Conservation (phyloP, 2,329 filamentous ascomycete species). For the Zymoseptoria brevis region DNA sequence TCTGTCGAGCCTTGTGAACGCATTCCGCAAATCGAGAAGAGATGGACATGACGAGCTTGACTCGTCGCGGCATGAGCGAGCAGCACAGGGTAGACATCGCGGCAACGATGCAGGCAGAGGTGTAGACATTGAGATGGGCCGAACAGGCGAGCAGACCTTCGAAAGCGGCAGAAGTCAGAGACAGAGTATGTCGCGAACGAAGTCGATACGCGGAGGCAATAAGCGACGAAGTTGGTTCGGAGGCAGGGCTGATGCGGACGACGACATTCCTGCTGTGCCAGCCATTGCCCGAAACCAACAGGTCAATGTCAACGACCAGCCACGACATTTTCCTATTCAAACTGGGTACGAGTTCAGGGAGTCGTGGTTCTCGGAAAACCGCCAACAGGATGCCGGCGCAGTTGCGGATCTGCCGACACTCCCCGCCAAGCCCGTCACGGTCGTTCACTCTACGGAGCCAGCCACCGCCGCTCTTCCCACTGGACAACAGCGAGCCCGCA, state of each 20-base stretch:
- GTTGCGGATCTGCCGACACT: slow-evolving; percentile 9
- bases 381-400: slow-evolving; percentile 1
- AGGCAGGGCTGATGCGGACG: slow-evolving; percentile 11
- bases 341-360: slow-evolving; percentile 1
- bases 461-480: slow-evolving; percentile 11
- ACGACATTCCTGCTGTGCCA: slow-evolving; percentile 18
- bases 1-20: not conserved
- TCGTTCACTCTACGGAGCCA: slow-evolving; percentile 4
- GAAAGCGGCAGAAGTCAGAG: not conserved
- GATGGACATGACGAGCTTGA: not conserved
- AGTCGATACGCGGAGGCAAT: slow-evolving; percentile 7
- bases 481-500: slow-evolving; percentile 10
- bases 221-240: slow-evolving; percentile 24
- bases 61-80: not conserved
- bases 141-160: not conserved
- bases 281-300: slow-evolving; percentile 3
- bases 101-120: not conserved
- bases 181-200: slow-evolving; percentile 8
- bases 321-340: not conserved
- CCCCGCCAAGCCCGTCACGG: slow-evolving; percentile 9
- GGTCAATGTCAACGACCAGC: not conserved
- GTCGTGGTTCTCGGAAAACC: slow-evolving; percentile 7
- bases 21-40: not conserved
- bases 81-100: not conserved
- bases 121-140: not conserved